Base-by-base conservation (phyloP, 495 filamentous ascomycete species). In the Hypoxylon trugodes region DNA sequence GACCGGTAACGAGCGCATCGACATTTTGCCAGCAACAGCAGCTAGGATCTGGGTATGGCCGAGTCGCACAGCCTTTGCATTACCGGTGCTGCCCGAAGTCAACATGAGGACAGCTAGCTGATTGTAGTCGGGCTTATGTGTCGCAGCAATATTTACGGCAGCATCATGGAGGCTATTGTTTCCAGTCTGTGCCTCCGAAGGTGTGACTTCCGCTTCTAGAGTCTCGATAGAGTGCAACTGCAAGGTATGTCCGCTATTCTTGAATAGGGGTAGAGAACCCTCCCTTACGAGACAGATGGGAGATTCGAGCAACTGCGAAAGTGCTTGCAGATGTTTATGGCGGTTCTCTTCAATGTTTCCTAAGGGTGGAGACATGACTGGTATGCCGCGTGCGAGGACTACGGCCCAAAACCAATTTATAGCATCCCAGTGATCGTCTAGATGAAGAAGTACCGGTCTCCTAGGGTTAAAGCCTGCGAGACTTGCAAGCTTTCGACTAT, bases 11-110 rank as follows among this genome's bases (percentile, higher is more conserved):
- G 21, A 22, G 36, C 59, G 60, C 6, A 54, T 32, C 7, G 16
- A 7, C 0, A 49, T 28, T 58, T 86, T 86, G 4, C 82, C 81
- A 0, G 26, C 1, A 2, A 86, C 46, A 2, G 85, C 74, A 0
- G 77, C 56, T 0, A 86, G 37, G 2, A 86, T 66, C 63, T 87
- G 81, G 1, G 37, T 33, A 55, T 83, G 79, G 1, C 50, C 72
- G 4, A 86, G 65, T 3, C 15, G 47, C 1, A 86, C 84, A 1
- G 82, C 84, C 65, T 88, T 87, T 12, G 82, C 64, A 36, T 79
- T 73, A 4, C 84, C 83, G 7, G 79, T 84, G 63, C 76, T 82
- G 1, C 86, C 86, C 0, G 84, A 88, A 4, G 85, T 88, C 3
- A 88, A 69, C 81, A 86, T 82, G 4, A 86, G 22, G 24, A 25